A percentile compares a stretch with the other conserved stretches of the same genome.
Conservation (phyloP, 1,284 basidiomycete species). For the Ganoderma lingzhi region DNA sequence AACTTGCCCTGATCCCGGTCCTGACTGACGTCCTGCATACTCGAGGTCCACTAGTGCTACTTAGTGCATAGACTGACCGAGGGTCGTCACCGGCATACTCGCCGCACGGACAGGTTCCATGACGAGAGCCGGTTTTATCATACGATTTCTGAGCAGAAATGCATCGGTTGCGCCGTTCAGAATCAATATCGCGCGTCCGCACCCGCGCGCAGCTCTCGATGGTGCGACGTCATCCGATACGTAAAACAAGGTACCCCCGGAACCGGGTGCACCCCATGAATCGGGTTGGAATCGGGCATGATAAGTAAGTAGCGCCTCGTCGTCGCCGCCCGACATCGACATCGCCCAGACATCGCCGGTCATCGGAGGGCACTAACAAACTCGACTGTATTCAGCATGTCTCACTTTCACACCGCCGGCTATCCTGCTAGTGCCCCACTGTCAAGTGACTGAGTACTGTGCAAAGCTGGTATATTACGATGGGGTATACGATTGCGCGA, state of each 20-base stretch:
- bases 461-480: conserved; percentile 6
- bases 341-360: background rate
- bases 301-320: background rate
- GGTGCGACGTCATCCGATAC: background rate
- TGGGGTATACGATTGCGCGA: background rate
- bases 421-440: background rate
- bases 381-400: background rate
- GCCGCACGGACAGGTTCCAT: background rate
- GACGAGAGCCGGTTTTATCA: background rate
- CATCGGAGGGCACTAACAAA: background rate
- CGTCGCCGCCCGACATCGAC: background rate
- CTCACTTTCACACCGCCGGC: background rate
- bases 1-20: background rate
- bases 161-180: background rate
- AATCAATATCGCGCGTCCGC: background rate
- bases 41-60: background rate
- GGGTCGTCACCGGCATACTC: background rate
- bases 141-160: background rate
- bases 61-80: background rate
- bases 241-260: background rate
- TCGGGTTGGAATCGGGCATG: too few species aligned
- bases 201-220: background rate
- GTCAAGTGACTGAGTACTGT: background rate
- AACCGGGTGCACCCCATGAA: background rate
- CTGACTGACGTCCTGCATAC: background rate